Evolutionary conservation across 2,329 filamentous ascomycete species (phyloP).

Genomic region (Cephalotrichum gorgonifer): DNA sequence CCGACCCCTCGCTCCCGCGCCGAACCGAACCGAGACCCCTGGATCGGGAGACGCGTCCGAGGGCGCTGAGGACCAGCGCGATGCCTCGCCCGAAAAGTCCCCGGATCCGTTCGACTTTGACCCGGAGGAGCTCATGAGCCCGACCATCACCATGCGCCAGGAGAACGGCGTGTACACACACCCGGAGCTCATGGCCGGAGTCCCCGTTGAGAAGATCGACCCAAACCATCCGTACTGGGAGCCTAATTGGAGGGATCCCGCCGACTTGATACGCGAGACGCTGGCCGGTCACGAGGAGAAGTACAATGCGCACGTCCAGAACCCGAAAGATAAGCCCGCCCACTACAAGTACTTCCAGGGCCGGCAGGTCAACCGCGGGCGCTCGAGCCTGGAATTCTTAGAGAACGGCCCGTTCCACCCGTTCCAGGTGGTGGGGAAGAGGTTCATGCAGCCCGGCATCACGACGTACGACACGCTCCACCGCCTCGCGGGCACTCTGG

Average conservation of each 20-base stretch:
- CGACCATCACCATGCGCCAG: slow-evolving; percentile 29
- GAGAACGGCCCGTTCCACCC: slow-evolving; percentile 40
- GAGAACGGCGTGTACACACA: slow-evolving; percentile 38
- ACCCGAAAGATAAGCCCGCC: slow-evolving; percentile 17
- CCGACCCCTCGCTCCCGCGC: background rate
- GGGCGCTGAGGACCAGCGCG: background rate
- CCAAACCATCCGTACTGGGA: slow-evolving; percentile 46
- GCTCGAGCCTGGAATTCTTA: slow-evolving; percentile 41
- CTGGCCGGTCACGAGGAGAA: slow-evolving; percentile 38
- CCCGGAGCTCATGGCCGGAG: slow-evolving; percentile 40
- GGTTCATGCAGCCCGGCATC: slow-evolving; percentile 31
- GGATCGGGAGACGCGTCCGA: background rate
- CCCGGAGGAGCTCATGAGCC: slow-evolving; percentile 1
- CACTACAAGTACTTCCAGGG: slow-evolving; percentile 42
- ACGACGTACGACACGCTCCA: slow-evolving; percentile 47
- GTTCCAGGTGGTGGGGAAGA: slow-evolving; percentile 44
- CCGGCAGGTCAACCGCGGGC: slow-evolving; percentile 45
- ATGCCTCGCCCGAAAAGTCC: background rate
- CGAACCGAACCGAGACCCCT: background rate
- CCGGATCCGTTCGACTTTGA: background rate
- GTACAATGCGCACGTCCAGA: slow-evolving; percentile 22
- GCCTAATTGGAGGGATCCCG: slow-evolving; percentile 36
- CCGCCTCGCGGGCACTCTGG: slow-evolving; percentile 41
- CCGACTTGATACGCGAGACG: slow-evolving; percentile 28
- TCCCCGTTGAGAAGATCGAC: slow-evolving; percentile 41